Evolutionary conservation across 768 basidiomycete species (phyloP).

Genomic region (Termitomyces bulborhizus): DNA sequence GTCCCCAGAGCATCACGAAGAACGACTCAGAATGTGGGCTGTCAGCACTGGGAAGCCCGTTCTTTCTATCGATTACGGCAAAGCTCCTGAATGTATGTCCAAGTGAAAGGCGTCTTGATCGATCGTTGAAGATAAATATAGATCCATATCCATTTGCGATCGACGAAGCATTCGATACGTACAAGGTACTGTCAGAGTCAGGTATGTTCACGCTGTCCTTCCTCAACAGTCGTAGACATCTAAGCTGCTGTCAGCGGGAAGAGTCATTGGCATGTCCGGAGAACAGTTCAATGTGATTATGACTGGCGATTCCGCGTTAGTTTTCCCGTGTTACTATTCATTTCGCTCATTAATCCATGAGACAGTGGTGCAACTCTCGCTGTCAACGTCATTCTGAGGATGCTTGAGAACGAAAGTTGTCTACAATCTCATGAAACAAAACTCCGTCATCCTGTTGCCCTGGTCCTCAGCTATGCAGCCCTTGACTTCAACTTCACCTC

Average conservation of each 20-base stretch:
- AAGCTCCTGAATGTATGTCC: conserved; percentile 86
- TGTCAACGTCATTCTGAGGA: conserved; percentile 77
- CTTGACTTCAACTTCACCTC: conserved; percentile 98
- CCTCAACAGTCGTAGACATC: neutral
- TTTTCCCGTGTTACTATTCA: conserved; percentile 11
- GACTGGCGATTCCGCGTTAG: conserved; percentile 97
- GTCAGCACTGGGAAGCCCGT: conserved; percentile 71
- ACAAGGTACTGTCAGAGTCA: conserved; percentile 74
- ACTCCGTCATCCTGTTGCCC: conserved; percentile 70
- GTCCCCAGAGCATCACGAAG: conserved; percentile 95
- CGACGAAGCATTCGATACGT: conserved; percentile 92
- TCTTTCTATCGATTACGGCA: conserved; percentile 88
- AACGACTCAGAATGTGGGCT: conserved; percentile 86
- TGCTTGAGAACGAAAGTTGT: conserved; percentile 58
- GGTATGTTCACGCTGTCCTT: conserved; percentile 22
- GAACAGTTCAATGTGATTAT: conserved; percentile 70
- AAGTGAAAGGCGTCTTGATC: neutral
- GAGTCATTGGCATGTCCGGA: conserved; percentile 85
- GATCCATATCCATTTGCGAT: conserved; percentile 97
- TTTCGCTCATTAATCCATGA: conserved; percentile 7
- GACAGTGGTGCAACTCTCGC: conserved; percentile 83
- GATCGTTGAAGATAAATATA: conserved; percentile 18
- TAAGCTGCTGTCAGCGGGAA: conserved; percentile 42
- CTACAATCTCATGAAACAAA: conserved; percentile 23
- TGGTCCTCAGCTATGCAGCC: conserved; percentile 87